Conservation (phyloP, 73 alveolate species). For the Paramecium caudatum region DNA sequence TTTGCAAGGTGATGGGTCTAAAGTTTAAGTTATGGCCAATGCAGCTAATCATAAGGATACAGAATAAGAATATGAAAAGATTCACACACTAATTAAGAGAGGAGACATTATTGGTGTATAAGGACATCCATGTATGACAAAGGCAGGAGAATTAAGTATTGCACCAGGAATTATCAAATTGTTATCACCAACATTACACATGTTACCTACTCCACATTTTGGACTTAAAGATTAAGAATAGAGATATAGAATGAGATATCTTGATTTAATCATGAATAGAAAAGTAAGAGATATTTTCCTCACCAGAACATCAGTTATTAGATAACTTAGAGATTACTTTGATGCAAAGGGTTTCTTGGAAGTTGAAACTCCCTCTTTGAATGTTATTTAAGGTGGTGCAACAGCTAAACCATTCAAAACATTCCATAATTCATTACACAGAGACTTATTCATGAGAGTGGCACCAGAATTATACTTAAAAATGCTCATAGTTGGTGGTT, state of each 20-base stretch:
- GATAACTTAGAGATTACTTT: constrained; percentile 93
- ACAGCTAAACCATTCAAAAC: constrained; percentile 99
- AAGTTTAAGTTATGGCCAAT: constrained; percentile 93
- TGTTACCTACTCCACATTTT: constrained; percentile 92
- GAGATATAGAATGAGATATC: constrained; percentile 97
- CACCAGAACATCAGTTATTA: constrained; percentile 94
- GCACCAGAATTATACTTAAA: constrained; percentile 99
- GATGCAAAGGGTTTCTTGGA: constrained; percentile 96
- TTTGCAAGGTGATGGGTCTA: constrained; percentile 92
- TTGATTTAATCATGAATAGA: constrained; percentile 95
- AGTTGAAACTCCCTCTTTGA: constrained; percentile 99
- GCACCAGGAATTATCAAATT: constrained; percentile 83
- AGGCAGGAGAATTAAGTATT: constrained; percentile 95
- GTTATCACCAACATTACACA: constrained; percentile 94
- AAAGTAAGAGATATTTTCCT: constrained; percentile 90
- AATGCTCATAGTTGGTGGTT: constrained; percentile 99
- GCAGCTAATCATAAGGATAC: constrained; percentile 78
- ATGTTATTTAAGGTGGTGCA: constrained; percentile 99
- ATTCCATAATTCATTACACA: constrained; percentile 97
- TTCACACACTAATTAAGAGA: constrained; percentile 82
- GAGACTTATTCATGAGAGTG: constrained; percentile 98
- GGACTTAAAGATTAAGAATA: constrained; percentile 97
- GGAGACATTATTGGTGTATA: constrained; percentile 98
- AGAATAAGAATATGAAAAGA: constrained; percentile 82
- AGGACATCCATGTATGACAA: constrained; percentile 96